Conservation (phyloP, 2,329 filamentous ascomycete species). For the Acrocalymma vagum region DNA sequence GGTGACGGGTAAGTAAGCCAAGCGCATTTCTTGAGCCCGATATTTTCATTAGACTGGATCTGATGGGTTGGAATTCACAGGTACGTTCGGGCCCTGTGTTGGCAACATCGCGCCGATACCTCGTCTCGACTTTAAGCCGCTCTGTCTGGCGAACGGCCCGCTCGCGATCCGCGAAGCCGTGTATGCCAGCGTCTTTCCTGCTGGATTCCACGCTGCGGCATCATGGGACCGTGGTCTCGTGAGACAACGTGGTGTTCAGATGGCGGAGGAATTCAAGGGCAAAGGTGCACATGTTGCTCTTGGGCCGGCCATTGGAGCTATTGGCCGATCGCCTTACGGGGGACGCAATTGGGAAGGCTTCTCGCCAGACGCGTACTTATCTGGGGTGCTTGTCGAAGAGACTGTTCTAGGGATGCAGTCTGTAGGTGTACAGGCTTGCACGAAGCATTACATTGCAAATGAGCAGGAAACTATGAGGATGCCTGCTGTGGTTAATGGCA, state of each 20-base stretch:
- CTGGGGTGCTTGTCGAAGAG: conserved; percentile 46
- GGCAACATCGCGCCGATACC: conserved; percentile 44
- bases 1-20: conserved; percentile 32
- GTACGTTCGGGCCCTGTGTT: conserved; percentile 24
- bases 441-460: conserved; percentile 65
- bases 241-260: conserved; percentile 35
- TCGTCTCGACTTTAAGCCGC: conserved; percentile 43
- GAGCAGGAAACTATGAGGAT: conserved; percentile 63
- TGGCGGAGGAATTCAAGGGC: conserved; percentile 38
- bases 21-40: too few relatives aligned
- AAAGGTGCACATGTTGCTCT: conserved; percentile 50
- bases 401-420: conserved; percentile 48
- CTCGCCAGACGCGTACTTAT: conserved; percentile 49
- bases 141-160: conserved; percentile 48
- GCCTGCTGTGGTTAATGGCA: conserved; percentile 43
- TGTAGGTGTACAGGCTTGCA: conserved; percentile 49
- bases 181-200: conserved; percentile 45
- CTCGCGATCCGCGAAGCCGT: conserved; percentile 35
- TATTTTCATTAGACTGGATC: too few relatives aligned
- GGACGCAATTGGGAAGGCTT: conserved; percentile 55
- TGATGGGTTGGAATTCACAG: too few relatives aligned
- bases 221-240: conserved; percentile 48
- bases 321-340: conserved; percentile 46
- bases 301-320: conserved; percentile 58
- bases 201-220: conserved; percentile 44